Evolutionary conservation across 129 eudicot species (phyloP), one percentile per base, ranked within the genome.

Genomic region (Pittosporum tobira): DNA sequence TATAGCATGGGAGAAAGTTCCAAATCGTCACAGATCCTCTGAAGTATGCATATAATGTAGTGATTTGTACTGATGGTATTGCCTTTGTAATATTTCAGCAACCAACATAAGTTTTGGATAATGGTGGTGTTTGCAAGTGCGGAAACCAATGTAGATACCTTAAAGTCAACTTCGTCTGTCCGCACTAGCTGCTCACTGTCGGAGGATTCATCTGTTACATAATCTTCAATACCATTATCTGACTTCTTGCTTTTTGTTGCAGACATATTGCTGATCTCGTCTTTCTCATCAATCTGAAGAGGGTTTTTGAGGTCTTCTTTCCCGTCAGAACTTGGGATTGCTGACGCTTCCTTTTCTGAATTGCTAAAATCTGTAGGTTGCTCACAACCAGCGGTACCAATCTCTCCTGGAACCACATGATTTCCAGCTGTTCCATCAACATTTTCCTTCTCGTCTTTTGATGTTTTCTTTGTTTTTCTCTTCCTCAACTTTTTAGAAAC

Each of bases 1-100:
- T 93, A 93, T 64, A 93, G 70, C 96, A 87, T 93, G 34, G 99
- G 99, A 68, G 99, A 75, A 48, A 93, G 99, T 48, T 93, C 94
- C 55, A 93, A 62, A 79, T 93, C 99, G 58, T 93, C 88, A 60
- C 88, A 83, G 25, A 93, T 75, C 64, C 91, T 88, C 57, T 69
- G 71, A 20, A 93, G 80, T 75, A 81, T 73, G 65, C 81, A 71
- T 68, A 93, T 19, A 29, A 93, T 79, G 72, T 83, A 81, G 68
- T 93, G 94, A 67, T 93, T 93, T 37, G 96, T 87, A 66, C 83
- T 69, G 57, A 64, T 29, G 44, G 96, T 76, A 73, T 93, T 93
- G 91, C 75, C 71, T 69, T 79, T 93, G 62, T 93, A 93, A 45
- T 73, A 84, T 81, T 81, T 87, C 59, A 93, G 83, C 66, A 93